A percentile compares a stretch with the other conserved stretches of the same genome.
These are phyloP conservation scores for Sambucus nigra DNA, from an alignment of 129 eudicot genomes.

Conservation along the genomic window DNA sequence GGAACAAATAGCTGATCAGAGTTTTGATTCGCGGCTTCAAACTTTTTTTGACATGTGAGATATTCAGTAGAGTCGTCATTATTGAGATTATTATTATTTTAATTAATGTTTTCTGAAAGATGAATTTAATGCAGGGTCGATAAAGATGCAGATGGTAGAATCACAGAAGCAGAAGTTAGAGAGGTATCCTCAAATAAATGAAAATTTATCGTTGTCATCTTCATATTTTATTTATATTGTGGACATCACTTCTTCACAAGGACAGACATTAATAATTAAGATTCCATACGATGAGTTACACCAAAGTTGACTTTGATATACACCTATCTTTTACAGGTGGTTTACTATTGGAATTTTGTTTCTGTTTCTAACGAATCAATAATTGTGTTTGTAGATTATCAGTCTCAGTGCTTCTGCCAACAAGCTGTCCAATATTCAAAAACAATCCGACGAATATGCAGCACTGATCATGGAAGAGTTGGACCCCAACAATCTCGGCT, in stretches of 20 bases:
- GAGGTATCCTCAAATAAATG: conserved; percentile 40
- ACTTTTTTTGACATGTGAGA: conserved; percentile 72
- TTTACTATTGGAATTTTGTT: too few species aligned
- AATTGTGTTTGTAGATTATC: conserved; percentile 47
- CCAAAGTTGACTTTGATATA: conserved; percentile 3
- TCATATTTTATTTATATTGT: not conserved
- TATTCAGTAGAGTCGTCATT: not conserved
- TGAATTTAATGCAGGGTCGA: conserved; percentile 58
- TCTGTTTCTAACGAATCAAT: conserved; percentile 6
- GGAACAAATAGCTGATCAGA: conserved; percentile 61
- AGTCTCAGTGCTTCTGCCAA: conserved; percentile 66
- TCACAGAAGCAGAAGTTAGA: conserved; percentile 79
- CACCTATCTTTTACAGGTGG: not conserved
- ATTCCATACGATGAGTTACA: not conserved
- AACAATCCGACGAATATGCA: conserved; percentile 69
- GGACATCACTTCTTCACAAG: not conserved
- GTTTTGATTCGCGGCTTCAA: conserved; percentile 71
- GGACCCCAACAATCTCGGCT: conserved; percentile 51
- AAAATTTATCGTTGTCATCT: not conserved
- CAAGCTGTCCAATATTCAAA: conserved; percentile 59
- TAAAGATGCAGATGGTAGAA: conserved; percentile 79
- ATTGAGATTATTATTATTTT: not conserved
- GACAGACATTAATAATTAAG: too few species aligned
- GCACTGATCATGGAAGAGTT: conserved; percentile 70
- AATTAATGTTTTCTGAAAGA: not conserved